Conservation (phyloP, 108 stramenopile genomes). For the Nitzschia sp. region DNA sequence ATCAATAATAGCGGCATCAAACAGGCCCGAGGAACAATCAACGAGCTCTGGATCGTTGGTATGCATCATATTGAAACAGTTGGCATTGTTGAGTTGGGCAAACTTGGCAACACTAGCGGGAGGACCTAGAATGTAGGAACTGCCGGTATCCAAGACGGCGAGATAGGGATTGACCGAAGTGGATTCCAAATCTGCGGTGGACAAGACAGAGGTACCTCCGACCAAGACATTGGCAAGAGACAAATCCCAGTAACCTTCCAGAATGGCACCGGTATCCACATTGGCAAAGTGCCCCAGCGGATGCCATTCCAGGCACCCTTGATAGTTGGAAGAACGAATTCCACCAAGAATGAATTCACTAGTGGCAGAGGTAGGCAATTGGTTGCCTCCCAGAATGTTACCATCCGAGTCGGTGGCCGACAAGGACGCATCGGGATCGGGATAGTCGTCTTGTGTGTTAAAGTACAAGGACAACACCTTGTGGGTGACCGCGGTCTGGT, state of each 20-base stretch:
- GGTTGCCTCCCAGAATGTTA: slow-evolving; percentile 17
- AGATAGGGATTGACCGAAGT: slow-evolving; percentile 34
- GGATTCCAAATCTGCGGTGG: too few relatives aligned
- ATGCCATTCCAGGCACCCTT: slow-evolving; percentile 58
- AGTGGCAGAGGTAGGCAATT: slow-evolving; percentile 21
- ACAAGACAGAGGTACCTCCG: slow-evolving; percentile 33
- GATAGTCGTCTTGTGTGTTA: slow-evolving; percentile 41
- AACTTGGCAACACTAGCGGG: slow-evolving; percentile 56
- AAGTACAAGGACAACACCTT: slow-evolving; percentile 46
- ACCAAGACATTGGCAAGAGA: slow-evolving; percentile 64
- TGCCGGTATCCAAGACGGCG: slow-evolving; percentile 92
- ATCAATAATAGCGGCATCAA: slow-evolving; percentile 44
- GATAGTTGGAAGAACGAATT: slow-evolving; percentile 45
- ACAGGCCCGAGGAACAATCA: slow-evolving; percentile 26
- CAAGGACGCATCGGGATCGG: background rate
- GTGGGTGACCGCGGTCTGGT: slow-evolving; percentile 4
- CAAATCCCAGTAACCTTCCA: slow-evolving; percentile 87
- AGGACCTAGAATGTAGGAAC: slow-evolving; percentile 89
- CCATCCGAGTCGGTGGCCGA: slow-evolving; percentile 12
- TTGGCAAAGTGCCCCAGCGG: slow-evolving; percentile 40
- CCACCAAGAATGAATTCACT: slow-evolving; percentile 54
- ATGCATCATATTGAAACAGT: slow-evolving; percentile 38
- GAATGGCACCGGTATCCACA: slow-evolving; percentile 9
- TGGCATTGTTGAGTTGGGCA: slow-evolving; percentile 52
- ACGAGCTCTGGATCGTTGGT: slow-evolving; percentile 27